A percentile compares a stretch with the other conserved stretches of the same genome.
These are phyloP conservation scores for Pseudopithomyces chartarum DNA, from an alignment of 2,329 filamentous ascomycete species.

Conservation along the genomic window DNA sequence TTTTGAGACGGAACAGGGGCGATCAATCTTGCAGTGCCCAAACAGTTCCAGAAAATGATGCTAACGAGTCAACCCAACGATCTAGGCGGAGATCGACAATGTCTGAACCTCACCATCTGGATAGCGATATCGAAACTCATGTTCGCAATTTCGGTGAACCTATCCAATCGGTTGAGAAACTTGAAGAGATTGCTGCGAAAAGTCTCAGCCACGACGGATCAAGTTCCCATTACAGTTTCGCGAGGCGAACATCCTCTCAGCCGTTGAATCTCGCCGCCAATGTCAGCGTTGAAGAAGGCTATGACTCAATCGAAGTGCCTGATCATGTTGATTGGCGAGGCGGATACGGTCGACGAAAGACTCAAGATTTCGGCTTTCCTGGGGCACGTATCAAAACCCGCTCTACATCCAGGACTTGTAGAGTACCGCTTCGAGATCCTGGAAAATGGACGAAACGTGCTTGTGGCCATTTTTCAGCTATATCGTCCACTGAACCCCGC, in stretches of 20 bases:
- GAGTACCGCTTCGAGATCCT: slow-evolving; percentile 25
- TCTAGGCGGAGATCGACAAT: slow-evolving; percentile 12
- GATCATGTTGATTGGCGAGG: slow-evolving; percentile 33
- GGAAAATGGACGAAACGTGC: slow-evolving; percentile 31
- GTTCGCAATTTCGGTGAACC: slow-evolving; percentile 15
- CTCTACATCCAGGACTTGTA: slow-evolving; percentile 14
- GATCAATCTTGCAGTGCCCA: slow-evolving; percentile 18
- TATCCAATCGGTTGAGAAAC: slow-evolving; percentile 4
- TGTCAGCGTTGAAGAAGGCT: slow-evolving; percentile 20
- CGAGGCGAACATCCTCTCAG: slow-evolving; percentile 14
- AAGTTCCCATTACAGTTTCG: slow-evolving; percentile 18
- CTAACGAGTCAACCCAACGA: slow-evolving; percentile 5
- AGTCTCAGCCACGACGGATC: slow-evolving; percentile 32
- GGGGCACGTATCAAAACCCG: slow-evolving; percentile 34
- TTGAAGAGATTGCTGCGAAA: slow-evolving; percentile 17
- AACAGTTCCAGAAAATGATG: slow-evolving; percentile 11
- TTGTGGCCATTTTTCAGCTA: slow-evolving; percentile 36
- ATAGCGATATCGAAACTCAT: slow-evolving; percentile 5
- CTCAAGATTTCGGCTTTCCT: slow-evolving; percentile 40
- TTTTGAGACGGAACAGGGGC: slow-evolving; percentile 3
- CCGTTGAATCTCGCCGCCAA: slow-evolving; percentile 9
- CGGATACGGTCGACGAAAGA: slow-evolving; percentile 38
- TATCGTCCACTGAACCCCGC: slow-evolving; percentile 15
- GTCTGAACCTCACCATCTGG: slow-evolving; percentile 6
- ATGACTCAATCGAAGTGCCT: slow-evolving; percentile 24